Conservation (phyloP, 257 asterid genomes). For the Apocynum venetum region DNA sequence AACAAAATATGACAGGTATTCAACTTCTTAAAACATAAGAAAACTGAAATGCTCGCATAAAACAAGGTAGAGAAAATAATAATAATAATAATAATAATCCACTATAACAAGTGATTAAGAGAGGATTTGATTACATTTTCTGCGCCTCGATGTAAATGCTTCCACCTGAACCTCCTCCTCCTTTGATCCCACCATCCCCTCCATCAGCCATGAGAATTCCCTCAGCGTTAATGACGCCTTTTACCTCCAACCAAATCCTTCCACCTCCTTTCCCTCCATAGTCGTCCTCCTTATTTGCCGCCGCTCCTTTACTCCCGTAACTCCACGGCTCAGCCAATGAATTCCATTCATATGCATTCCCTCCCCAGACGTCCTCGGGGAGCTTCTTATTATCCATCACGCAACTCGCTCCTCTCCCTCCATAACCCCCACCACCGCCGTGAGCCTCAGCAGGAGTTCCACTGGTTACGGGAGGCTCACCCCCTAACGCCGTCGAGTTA, state of each 20-base stretch:
- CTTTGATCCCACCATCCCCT: slow-evolving; percentile 78
- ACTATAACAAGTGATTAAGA: slow-evolving; percentile 6
- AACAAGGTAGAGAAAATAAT: not conserved
- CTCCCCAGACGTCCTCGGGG: slow-evolving; percentile 88
- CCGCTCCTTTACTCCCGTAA: slow-evolving; percentile 81
- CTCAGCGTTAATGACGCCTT: slow-evolving; percentile 27
- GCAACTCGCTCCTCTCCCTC: slow-evolving; percentile 90
- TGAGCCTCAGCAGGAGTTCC: slow-evolving; percentile 61
- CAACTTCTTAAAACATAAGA: not conserved
- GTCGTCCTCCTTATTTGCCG: slow-evolving; percentile 57
- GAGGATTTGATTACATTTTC: slow-evolving; percentile 56
- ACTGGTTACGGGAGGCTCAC: slow-evolving; percentile 36
- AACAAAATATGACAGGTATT: not conserved
- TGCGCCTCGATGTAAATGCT: slow-evolving; percentile 63
- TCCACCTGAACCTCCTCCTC: slow-evolving; percentile 96
- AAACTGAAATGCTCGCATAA: not conserved
- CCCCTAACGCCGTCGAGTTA: slow-evolving; percentile 64
- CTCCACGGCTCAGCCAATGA: slow-evolving; percentile 54
- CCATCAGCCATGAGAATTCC: slow-evolving; percentile 77
- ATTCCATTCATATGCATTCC: slow-evolving; percentile 75
- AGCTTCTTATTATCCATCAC: slow-evolving; percentile 63
- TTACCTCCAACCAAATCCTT: slow-evolving; percentile 59
- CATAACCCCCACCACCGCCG: slow-evolving; percentile 89
- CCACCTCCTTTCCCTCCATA: slow-evolving; percentile 92
- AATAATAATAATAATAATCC: not conserved